Evolutionary conservation across 352 stramenopile genomes (phyloP), one percentile per base, ranked within the genome.

Genomic region (Thraustotheca clavata): DNA sequence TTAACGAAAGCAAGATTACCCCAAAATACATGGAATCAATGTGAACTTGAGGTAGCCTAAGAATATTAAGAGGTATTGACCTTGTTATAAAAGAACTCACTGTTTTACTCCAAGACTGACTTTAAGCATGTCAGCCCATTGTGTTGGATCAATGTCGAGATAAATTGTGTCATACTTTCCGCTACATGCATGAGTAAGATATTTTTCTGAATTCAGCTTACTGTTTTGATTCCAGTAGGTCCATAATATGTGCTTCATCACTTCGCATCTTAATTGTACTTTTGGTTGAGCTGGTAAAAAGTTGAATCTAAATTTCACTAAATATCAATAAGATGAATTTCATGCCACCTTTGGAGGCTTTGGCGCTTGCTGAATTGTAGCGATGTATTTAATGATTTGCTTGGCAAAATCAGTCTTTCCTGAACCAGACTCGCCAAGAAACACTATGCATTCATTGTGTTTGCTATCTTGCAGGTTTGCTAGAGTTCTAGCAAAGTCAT

Each of bases 211-310:
- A 16, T 20, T 31, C 14, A 35, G 38, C 55, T 16, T 35, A 65
- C 57, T 54, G 57, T 70, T 91, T 89, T 26, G 77, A 74, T 40
- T 83, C 78, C n/a, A 91, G 62, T 9, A 91, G 50, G n/a, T 79
- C 79, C n/a, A 89, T 79, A 9, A 80, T 87, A 26, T 79, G 69
- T 11, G 77, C 68, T 49, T 91, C 82, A 32, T 91, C 82, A 16
- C 75, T 81, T n/a, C 82, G 76, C 82, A 91, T 91, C 57, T 88
- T 80, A 26, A 87, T 73, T 2, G 82, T 91, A 61, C 82, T 91
- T 69, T 89, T 91, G 20, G 82, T 91, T 0, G 82, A 91, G 54
- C 82, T 91, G 9, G 80, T 91, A 35, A 86, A 91, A 12, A 91
- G 49, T 47, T 87, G 75, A 18, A 91, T 69, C 47, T 73, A 77